Conservation (phyloP, 129 eudicot species). For the Helianthus annuus region DNA sequence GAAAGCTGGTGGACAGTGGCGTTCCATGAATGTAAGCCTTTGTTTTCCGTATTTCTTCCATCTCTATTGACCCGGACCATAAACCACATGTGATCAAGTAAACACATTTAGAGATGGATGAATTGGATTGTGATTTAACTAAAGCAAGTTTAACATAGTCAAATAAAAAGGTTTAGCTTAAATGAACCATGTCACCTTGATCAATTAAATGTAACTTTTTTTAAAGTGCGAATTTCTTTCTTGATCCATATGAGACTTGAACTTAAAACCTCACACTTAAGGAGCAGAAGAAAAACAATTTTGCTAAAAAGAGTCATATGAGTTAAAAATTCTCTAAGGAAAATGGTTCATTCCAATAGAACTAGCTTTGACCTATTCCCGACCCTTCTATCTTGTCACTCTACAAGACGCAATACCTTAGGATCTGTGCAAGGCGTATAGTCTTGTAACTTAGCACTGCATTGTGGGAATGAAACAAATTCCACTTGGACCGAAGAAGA, state of each 20-base stretch:
- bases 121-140: background rate
- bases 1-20: constrained; percentile 86
- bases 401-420: constrained; percentile 38
- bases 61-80: constrained; percentile 49
- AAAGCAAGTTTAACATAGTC: background rate
- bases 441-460: constrained; percentile 69
- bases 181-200: background rate
- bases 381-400: background rate
- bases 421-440: constrained; percentile 99
- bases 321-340: background rate
- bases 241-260: no score
- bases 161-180: background rate
- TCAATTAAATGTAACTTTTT: background rate
- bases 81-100: background rate
- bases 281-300: background rate
- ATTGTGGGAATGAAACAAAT: constrained; percentile 63
- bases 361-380: background rate
- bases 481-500: constrained; percentile 50
- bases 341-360: background rate
- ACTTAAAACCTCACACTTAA: no score
- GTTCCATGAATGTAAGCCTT: constrained; percentile 90
- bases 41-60: constrained; percentile 80
- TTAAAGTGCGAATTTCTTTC: background rate
- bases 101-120: background rate
- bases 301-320: no score